Evolutionary conservation across 306 rosid species (phyloP).

Genomic region (Acacia crassicarpa): DNA sequence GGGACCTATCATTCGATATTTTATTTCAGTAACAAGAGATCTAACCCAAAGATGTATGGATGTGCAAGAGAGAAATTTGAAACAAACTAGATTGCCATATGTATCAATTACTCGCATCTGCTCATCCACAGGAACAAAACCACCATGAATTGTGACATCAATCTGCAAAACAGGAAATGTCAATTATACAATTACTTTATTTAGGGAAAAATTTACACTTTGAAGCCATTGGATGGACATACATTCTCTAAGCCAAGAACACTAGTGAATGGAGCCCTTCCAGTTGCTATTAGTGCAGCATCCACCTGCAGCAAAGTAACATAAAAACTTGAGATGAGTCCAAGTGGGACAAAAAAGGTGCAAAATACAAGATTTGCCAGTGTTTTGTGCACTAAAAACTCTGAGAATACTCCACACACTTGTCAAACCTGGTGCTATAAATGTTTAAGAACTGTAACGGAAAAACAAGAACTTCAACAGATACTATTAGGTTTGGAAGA

Average conservation of each 20-base stretch:
- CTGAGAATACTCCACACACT: background rate
- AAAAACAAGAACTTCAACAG: background rate
- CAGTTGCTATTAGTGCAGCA: constrained; percentile 96
- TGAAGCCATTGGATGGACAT: constrained; percentile 40
- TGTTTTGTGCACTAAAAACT: constrained; percentile 13
- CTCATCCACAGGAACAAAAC: constrained; percentile 95
- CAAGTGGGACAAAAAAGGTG: background rate
- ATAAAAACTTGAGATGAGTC: constrained; percentile 22
- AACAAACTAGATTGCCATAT: constrained; percentile 76
- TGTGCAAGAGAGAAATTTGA: constrained; percentile 27
- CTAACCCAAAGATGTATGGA: constrained; percentile 1
- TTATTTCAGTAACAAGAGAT: constrained; percentile 32
- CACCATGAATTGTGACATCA: constrained; percentile 80
- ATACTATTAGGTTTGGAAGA: background rate
- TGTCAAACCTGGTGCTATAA: background rate
- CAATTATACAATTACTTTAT: constrained; percentile 4
- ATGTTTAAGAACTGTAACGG: background rate
- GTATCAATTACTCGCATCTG: constrained; percentile 81
- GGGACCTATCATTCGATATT: constrained; percentile 68
- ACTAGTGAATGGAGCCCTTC: constrained; percentile 93
- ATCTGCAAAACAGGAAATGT: constrained; percentile 55
- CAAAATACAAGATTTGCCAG: background rate
- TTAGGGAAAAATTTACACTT: constrained; percentile 4
- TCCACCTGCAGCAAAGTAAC: constrained; percentile 70
- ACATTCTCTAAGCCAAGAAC: constrained; percentile 98